Evolutionary conservation across 441 rosid species (phyloP).

Genomic region (Lepidium campestre): DNA sequence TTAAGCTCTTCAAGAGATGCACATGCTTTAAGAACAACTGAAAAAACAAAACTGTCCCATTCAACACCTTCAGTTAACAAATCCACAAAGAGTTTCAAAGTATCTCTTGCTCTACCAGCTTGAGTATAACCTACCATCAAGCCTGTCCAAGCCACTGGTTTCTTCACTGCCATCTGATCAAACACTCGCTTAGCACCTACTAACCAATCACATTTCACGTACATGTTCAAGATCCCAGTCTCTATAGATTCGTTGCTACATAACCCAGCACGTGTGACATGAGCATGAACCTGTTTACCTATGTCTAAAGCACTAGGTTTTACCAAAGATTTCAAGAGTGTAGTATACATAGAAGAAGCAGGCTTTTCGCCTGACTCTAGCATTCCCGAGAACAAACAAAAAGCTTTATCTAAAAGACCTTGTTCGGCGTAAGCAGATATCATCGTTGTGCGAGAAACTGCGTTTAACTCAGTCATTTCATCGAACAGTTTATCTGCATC

Average conservation of each 20-base stretch:
- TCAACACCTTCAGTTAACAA: conserved; percentile 40
- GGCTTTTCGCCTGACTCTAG: conserved; percentile 33
- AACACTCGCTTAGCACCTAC: conserved; percentile 42
- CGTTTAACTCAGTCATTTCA: conserved; percentile 47
- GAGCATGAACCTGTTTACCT: conserved; percentile 51
- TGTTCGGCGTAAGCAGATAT: conserved; percentile 45
- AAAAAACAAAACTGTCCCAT: conserved; percentile 53
- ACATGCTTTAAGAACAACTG: conserved; percentile 60
- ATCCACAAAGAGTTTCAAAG: conserved; percentile 33
- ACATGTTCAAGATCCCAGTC: conserved; percentile 45
- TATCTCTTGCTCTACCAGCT: conserved; percentile 34
- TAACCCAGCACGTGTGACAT: conserved; percentile 40
- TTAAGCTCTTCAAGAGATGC: conserved; percentile 36
- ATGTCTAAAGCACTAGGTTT: conserved; percentile 31
- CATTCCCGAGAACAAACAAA: conserved; percentile 39
- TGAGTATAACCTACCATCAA: conserved; percentile 51
- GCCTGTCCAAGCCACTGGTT: conserved; percentile 46
- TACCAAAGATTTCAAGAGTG: conserved; percentile 40
- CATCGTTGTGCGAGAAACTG: conserved; percentile 39
- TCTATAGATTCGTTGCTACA: conserved; percentile 26
- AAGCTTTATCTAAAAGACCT: conserved; percentile 33
- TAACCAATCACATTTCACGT: conserved; percentile 50
- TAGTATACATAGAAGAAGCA: conserved; percentile 31
- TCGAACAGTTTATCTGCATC: conserved; percentile 63
- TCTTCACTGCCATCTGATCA: conserved; percentile 38